Conservation (phyloP, 768 basidiomycete species). For the Mycena kentingensis region DNA sequence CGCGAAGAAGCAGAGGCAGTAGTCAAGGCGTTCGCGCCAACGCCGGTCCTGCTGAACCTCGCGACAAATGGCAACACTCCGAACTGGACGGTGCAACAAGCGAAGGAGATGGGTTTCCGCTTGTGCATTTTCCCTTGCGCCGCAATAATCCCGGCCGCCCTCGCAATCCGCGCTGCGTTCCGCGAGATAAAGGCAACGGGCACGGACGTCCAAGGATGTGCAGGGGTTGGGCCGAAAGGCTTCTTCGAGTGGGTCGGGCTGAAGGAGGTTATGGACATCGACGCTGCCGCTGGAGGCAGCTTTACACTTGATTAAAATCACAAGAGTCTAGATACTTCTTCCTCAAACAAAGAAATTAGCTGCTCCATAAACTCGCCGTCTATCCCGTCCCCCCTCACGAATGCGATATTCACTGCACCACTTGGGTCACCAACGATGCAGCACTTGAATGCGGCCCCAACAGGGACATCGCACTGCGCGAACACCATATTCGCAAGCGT, state of each 20-base stretch:
- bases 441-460: no score
- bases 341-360: no score
- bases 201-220: conserved; percentile 36
- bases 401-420: no score
- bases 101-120: conserved; percentile 42
- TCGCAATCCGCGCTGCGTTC: conserved; percentile 44
- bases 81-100: conserved; percentile 44
- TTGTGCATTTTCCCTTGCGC: conserved; percentile 45
- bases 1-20: conserved; percentile 40
- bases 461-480: no score
- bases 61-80: conserved; percentile 46
- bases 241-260: conserved; percentile 45
- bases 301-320: background rate
- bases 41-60: conserved; percentile 47
- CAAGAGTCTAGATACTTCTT: no score
- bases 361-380: no score
- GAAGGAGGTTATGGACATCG: conserved; percentile 10
- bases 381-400: no score
- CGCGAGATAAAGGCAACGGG: conserved; percentile 44
- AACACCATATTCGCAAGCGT: no score
- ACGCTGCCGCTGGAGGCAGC: background rate
- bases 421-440: no score
- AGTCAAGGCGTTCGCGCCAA: conserved; percentile 33
- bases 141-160: conserved; percentile 43
- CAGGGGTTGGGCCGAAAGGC: conserved; percentile 41